A percentile compares a stretch with the other conserved stretches of the same genome.
Conservation (phyloP, 2,329 filamentous ascomycete genomes). For the Cryphonectria nitschkei region DNA sequence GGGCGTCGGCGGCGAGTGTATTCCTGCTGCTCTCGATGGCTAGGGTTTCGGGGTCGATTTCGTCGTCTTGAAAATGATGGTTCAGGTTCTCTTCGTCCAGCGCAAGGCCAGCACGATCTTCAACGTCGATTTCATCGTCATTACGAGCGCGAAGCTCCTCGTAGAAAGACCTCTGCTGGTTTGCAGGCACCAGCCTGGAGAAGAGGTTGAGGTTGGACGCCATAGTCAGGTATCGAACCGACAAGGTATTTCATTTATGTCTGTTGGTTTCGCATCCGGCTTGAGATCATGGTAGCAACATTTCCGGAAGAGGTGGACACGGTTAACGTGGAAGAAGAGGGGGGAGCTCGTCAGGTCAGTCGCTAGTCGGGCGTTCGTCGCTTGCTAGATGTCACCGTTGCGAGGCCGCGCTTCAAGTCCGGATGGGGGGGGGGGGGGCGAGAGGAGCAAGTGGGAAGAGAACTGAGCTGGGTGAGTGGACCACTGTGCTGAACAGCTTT, state of each 20-base stretch:
- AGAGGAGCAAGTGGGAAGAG: not conserved
- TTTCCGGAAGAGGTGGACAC: not conserved
- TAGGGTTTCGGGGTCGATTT: conserved; percentile 49
- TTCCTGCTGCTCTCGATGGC: conserved; percentile 52
- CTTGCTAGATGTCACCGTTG: not conserved
- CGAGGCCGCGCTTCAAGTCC: not conserved
- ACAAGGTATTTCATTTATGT: conserved; percentile 19
- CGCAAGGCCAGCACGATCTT: conserved; percentile 47
- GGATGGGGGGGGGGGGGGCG: not conserved
- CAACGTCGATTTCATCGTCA: conserved; percentile 43
- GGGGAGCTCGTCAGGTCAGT: conserved; percentile 7
- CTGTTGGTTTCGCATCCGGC: conserved; percentile 1
- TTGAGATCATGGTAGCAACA: conserved; percentile 26
- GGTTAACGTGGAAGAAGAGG: not conserved
- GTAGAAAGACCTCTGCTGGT: conserved; percentile 51
- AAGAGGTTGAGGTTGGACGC: conserved; percentile 54
- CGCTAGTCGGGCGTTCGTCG: conserved; percentile 3
- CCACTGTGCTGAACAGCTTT: not conserved
- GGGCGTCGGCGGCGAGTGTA: conserved; percentile 30
- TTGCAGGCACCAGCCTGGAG: conserved; percentile 45
- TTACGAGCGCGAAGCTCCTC: conserved; percentile 50
- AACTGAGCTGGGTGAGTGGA: not conserved
- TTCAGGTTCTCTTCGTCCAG: conserved; percentile 59
- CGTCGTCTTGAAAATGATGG: conserved; percentile 54
- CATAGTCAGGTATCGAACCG: conserved; percentile 39